Percentiles rank a stretch among this genome's conserved stretches.
Evolutionary conservation across 2,329 filamentous ascomycete species (phyloP).

Genomic region (Knufia petricola): DNA sequence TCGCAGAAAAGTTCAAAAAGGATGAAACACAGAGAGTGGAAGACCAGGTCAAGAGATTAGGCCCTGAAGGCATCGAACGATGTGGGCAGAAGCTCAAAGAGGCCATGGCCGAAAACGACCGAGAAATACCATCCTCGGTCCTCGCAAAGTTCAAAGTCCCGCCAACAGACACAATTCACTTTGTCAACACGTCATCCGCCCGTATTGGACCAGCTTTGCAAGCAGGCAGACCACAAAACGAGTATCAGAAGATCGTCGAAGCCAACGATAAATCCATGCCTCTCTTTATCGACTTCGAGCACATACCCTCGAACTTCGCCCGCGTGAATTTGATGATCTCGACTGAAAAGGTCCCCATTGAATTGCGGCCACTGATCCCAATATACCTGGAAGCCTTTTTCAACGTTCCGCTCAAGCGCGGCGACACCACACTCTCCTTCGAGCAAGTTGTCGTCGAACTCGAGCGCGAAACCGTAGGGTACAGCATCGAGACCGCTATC

Average conservation of each 20-base stretch:
- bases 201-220: slow-evolving; percentile 67
- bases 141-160: slow-evolving; percentile 76
- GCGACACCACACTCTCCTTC: slow-evolving; percentile 71
- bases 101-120: slow-evolving; percentile 81
- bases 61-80: slow-evolving; percentile 67
- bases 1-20: slow-evolving; percentile 71
- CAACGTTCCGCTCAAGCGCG: slow-evolving; percentile 71
- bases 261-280: slow-evolving; percentile 54
- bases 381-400: slow-evolving; percentile 92
- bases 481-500: slow-evolving; percentile 59
- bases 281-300: slow-evolving; percentile 92
- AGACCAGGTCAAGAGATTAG: slow-evolving; percentile 67
- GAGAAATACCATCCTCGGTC: slow-evolving; percentile 71
- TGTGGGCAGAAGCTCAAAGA: slow-evolving; percentile 66
- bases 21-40: slow-evolving; percentile 72
- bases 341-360: slow-evolving; percentile 65
- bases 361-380: slow-evolving; percentile 72
- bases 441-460: slow-evolving; percentile 87
- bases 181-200: slow-evolving; percentile 79
- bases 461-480: slow-evolving; percentile 83
- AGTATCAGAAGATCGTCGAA: slow-evolving; percentile 68
- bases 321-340: slow-evolving; percentile 73
- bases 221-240: slow-evolving; percentile 57
- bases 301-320: slow-evolving; percentile 87
- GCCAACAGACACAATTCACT: slow-evolving; percentile 81